Base-by-base conservation (phyloP, 148 eudicot genomes). In the Euryodendron excelsum region DNA sequence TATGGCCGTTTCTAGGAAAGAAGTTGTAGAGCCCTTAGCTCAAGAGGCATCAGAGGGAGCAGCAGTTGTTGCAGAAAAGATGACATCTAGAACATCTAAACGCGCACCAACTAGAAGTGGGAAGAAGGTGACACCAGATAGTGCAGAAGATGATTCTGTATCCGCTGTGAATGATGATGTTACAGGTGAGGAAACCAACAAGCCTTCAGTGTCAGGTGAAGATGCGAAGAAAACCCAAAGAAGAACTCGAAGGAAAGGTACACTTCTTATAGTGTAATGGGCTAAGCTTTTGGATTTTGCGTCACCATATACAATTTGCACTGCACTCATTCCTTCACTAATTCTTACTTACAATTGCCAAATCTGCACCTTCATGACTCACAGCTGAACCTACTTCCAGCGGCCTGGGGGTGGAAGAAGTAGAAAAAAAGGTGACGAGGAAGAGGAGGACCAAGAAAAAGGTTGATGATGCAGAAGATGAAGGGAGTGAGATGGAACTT, bases 231-330 rank as follows among this genome's bases (percentile, higher is more conserved):
- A 86, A 87, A 82, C 90, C 64, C 78, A 77, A 80, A 80, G 88
- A 74, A 87, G 85, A 87, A 78, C 87, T 78, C 87, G 80, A 71
- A 90, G 72, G 83, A 94, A 89, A 92, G 98, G 98, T 94, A 71
- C 21, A 30, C 6, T 47, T 59, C 66, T 78, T 63, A 14, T 7
- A 50, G 11, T 36, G 15, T 10, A 18, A 73, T 5, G 39, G 28
- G n/a, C 34, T n/a, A 59, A 27, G 41, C 5, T 67, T 52, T 52
- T 14, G 41, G 23, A 59, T 48, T 44, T 28, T 55, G 1, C 14
- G 14, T 45, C 52, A 21, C 20, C 62, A 58, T n/a, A 36, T 31
- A 69, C 31, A 21, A 10, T 37, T 34, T 37, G 10, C 53, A 33
- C 47, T 67, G n/a, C n/a, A n/a, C n/a, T n/a, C n/a, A n/a, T n/a